phyloP scores from a whole-genome alignment of 495 filamentous ascomycete genomes.

The Podospora anserina region DNA sequence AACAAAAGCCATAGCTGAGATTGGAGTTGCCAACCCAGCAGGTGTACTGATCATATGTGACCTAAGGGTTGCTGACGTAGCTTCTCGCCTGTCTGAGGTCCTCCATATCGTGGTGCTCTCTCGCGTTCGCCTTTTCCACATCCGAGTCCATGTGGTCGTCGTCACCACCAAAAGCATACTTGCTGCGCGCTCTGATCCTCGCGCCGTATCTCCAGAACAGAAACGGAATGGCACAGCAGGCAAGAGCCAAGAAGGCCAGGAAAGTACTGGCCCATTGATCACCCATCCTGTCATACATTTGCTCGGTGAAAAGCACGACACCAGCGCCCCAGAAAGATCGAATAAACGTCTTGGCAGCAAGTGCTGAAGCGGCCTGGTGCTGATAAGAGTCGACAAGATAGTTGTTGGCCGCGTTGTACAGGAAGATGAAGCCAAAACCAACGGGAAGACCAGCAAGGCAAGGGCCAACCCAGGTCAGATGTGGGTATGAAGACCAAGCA shows the following conservation, averaged over 20 bases:
- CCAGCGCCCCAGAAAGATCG: constrained; percentile 76
- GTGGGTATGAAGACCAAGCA: constrained; percentile 72
- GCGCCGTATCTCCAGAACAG: constrained; percentile 74
- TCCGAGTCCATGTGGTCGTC: constrained; percentile 29
- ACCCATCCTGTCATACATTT: constrained; percentile 72
- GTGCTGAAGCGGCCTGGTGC: constrained; percentile 77
- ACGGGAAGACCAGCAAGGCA: constrained; percentile 70
- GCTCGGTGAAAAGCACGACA: constrained; percentile 71
- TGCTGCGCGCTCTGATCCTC: constrained; percentile 59
- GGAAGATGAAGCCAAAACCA: constrained; percentile 81
- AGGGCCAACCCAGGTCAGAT: constrained; percentile 66
- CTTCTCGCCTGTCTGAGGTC: constrained; percentile 40
- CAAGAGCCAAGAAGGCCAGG: constrained; percentile 66
- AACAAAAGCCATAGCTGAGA: not conserved
- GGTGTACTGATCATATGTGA: not conserved
- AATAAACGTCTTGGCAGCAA: constrained; percentile 81
- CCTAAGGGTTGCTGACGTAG: constrained; percentile 46
- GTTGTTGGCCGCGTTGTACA: constrained; percentile 83
- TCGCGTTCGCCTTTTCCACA: constrained; percentile 20
- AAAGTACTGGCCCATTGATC: constrained; percentile 73
- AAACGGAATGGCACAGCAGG: constrained; percentile 73
- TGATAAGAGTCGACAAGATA: constrained; percentile 81
- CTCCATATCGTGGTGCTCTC: constrained; percentile 30
- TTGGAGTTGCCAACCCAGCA: not conserved
- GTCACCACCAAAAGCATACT: constrained; percentile 61